Conservation (phyloP, 345 rosid genomes). For the Limnanthes douglasii region DNA sequence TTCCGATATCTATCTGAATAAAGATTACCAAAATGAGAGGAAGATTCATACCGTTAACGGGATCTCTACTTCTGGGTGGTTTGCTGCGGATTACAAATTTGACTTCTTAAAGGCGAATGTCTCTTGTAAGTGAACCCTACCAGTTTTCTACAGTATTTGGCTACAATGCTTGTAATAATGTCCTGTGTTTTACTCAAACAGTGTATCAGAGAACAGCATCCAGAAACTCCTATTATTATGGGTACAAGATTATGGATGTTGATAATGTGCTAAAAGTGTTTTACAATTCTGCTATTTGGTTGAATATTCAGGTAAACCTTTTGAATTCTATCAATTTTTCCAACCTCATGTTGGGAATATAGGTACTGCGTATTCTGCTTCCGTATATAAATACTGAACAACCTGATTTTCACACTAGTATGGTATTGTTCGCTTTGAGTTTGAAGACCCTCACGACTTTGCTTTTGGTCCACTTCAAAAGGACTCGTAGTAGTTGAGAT, state of each 20-base stretch:
- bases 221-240: slow-evolving; percentile 21
- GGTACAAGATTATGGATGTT: slow-evolving; percentile 23
- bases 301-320: slow-evolving; percentile 95
- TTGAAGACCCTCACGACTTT: too few species aligned
- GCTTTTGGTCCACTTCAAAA: too few species aligned
- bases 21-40: background rate
- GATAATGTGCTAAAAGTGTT: slow-evolving; percentile 22
- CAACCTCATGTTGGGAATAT: too few species aligned
- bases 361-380: too few species aligned
- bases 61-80: slow-evolving; percentile 32
- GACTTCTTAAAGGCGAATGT: slow-evolving; percentile 11
- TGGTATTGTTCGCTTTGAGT: too few species aligned
- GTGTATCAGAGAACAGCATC: slow-evolving; percentile 46
- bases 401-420: too few species aligned
- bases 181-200: too few species aligned
- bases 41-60: slow-evolving; percentile 45
- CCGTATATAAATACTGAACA: too few species aligned
- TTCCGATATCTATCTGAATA: slow-evolving; percentile 17
- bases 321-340: too few species aligned
- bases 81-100: slow-evolving; percentile 73
- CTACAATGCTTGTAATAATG: too few species aligned
- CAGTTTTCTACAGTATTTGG: too few species aligned
- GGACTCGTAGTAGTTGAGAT: too few species aligned
- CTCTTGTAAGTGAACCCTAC: slow-evolving; percentile 26
- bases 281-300: slow-evolving; percentile 39